phyloP scores from a whole-genome alignment of 129 eudicot species.

The Kitagawia praeruptora region DNA sequence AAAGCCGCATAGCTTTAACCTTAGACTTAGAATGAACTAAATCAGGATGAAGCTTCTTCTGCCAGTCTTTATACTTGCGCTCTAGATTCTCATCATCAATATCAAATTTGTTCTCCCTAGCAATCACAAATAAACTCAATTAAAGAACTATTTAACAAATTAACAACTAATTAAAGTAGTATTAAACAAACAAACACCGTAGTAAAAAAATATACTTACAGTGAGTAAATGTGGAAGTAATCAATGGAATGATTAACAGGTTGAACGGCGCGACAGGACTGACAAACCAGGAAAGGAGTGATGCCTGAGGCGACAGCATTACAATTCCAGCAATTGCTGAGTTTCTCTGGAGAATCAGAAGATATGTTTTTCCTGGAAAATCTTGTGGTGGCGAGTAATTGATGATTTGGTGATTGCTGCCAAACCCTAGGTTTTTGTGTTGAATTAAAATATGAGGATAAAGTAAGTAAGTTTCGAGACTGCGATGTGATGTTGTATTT shows the following conservation, averaged over 20 bases:
- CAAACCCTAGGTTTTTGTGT: slow-evolving; percentile 15
- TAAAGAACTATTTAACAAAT: neutral
- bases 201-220: slow-evolving; percentile 28
- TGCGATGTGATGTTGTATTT: slow-evolving; percentile 1
- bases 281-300: slow-evolving; percentile 49
- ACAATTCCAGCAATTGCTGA: slow-evolving; percentile 77
- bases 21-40: slow-evolving; percentile 76
- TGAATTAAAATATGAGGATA: slow-evolving; percentile 6
- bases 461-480: slow-evolving; percentile 8
- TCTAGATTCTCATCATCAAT: slow-evolving; percentile 54
- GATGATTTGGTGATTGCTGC: neutral
- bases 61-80: slow-evolving; percentile 84
- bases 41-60: slow-evolving; percentile 91
- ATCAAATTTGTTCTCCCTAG: slow-evolving; percentile 53
- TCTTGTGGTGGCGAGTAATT: too few species aligned
- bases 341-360: slow-evolving; percentile 10
- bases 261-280: slow-evolving; percentile 62
- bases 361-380: slow-evolving; percentile 28
- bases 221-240: slow-evolving; percentile 68
- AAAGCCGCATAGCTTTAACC: slow-evolving; percentile 27
- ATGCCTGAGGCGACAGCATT: slow-evolving; percentile 15
- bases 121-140: neutral
- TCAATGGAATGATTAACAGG: slow-evolving; percentile 64
- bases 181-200: neutral
- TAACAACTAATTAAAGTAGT: neutral